phyloP scores from a whole-genome alignment of 139 green algal genomes.

The Micractinium conductrix region DNA sequence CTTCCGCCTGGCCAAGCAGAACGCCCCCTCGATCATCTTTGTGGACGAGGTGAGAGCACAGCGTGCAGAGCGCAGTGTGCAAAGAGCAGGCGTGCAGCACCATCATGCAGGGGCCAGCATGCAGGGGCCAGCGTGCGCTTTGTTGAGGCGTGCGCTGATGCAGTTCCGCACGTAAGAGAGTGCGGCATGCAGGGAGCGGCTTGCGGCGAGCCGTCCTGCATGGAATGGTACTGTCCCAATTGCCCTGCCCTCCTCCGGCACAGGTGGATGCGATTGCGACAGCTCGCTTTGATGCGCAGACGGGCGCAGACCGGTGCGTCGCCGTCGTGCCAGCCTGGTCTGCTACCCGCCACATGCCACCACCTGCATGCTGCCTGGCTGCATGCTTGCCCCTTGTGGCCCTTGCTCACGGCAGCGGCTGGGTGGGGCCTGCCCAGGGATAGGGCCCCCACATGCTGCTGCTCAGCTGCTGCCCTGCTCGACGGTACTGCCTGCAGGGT shows the following conservation, averaged over 20 bases:
- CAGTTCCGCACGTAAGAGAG: too few species aligned
- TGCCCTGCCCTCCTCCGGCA: neutral
- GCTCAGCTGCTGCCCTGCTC: neutral
- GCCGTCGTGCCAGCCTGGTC: neutral
- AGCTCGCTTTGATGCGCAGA: constrained; percentile 97
- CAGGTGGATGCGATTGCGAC: constrained; percentile 97
- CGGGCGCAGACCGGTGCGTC: constrained; percentile 74
- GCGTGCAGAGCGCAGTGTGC: neutral
- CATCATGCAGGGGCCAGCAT: too few species aligned
- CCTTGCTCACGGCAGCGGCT: too few species aligned
- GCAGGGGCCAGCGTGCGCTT: too few species aligned
- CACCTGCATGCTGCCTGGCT: neutral
- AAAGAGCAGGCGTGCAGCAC: too few species aligned
- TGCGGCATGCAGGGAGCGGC: too few species aligned
- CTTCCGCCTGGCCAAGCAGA: constrained; percentile 98
- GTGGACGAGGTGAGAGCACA: constrained; percentile 82
- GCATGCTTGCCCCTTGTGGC: too few species aligned
- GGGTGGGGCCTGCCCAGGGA: too few species aligned
- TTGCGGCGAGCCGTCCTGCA: too few species aligned
- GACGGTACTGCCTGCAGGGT: constrained; percentile 59
- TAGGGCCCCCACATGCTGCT: neutral
- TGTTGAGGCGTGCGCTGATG: too few species aligned
- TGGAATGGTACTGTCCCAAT: too few species aligned
- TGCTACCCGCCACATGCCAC: neutral
- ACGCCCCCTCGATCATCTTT: constrained; percentile 98